phyloP scores from a whole-genome alignment of 768 basidiomycete genomes.

The Amanita rubescens region DNA sequence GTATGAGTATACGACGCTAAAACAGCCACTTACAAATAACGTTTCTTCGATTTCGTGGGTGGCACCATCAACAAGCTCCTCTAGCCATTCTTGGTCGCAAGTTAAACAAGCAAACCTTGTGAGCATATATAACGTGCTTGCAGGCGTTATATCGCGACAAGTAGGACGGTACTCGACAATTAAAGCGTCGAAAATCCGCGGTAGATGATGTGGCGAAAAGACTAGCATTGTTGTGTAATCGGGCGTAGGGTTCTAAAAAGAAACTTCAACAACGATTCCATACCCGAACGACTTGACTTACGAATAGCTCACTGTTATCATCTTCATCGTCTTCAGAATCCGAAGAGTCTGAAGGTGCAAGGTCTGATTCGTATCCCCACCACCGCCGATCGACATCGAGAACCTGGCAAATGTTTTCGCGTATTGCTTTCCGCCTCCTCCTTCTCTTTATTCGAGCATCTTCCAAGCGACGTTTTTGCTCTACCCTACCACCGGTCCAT shows the following conservation, averaged over 20 bases:
- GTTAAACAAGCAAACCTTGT: constrained; percentile 88
- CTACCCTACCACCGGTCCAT: constrained; percentile 75
- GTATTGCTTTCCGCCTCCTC: constrained; percentile 45
- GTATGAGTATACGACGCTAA: constrained; percentile 6
- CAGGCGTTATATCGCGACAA: constrained; percentile 75
- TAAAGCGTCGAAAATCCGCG: constrained; percentile 73
- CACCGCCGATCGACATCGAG: constrained; percentile 52
- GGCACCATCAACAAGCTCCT: constrained; percentile 86
- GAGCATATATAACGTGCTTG: constrained; percentile 85
- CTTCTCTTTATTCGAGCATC: constrained; percentile 53
- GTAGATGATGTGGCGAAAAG: constrained; percentile 75
- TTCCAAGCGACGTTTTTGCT: constrained; percentile 49
- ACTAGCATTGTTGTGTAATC: constrained; percentile 90
- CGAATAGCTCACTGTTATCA: constrained; percentile 44
- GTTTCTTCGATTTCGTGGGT: constrained; percentile 89
- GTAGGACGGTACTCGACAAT: constrained; percentile 70
- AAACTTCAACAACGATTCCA: constrained; percentile 15
- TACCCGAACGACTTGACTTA: constrained; percentile 19
- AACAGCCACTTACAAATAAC: constrained; percentile 66
- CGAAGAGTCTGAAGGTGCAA: constrained; percentile 31
- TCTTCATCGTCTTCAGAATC: constrained; percentile 38
- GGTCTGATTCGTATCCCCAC: constrained; percentile 53
- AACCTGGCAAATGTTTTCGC: constrained; percentile 49
- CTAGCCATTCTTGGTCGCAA: constrained; percentile 89
- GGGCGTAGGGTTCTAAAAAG: constrained; percentile 55